These are phyloP conservation scores for Pythium sukuiense DNA, from an alignment of 352 stramenopile genomes.

Conservation along the genomic window DNA sequence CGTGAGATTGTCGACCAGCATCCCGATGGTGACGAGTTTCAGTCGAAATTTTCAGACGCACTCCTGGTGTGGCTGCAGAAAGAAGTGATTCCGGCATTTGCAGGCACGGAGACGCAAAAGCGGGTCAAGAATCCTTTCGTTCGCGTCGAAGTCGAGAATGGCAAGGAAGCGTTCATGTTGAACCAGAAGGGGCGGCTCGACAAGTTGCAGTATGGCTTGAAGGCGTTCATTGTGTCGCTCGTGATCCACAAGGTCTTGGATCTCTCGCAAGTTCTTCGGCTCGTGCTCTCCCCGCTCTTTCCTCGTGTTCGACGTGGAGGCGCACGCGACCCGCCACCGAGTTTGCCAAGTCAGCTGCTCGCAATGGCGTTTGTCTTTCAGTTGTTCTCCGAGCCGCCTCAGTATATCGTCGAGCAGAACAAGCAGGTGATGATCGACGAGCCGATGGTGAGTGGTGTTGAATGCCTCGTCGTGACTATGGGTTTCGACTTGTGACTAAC, in stretches of 20 bases:
- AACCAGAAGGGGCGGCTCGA: slow-evolving; percentile 86
- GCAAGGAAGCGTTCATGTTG: slow-evolving; percentile 76
- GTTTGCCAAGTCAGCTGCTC: slow-evolving; percentile 76
- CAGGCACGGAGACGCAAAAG: slow-evolving; percentile 73
- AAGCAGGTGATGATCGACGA: slow-evolving; percentile 86
- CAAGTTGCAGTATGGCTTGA: slow-evolving; percentile 83
- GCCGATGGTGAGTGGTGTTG: slow-evolving; percentile 59
- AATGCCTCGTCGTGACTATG: slow-evolving; percentile 2
- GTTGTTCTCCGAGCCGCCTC: slow-evolving; percentile 79
- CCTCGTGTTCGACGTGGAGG: slow-evolving; percentile 61
- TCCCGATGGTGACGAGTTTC: slow-evolving; percentile 80
- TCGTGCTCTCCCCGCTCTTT: slow-evolving; percentile 82
- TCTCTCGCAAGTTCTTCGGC: slow-evolving; percentile 77
- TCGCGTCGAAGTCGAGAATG: slow-evolving; percentile 68
- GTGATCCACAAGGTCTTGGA: slow-evolving; percentile 87
- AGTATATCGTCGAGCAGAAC: slow-evolving; percentile 78
- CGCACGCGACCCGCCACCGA: slow-evolving; percentile 70
- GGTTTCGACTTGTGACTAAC: slow-evolving; percentile 12
- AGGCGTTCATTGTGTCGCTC: slow-evolving; percentile 81
- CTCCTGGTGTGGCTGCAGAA: slow-evolving; percentile 86
- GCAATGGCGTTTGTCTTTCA: slow-evolving; percentile 86
- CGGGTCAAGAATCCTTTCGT: slow-evolving; percentile 83
- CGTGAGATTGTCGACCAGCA: slow-evolving; percentile 84
- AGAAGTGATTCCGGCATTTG: slow-evolving; percentile 81
- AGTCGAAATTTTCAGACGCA: slow-evolving; percentile 84